Percentiles rank a stretch among this genome's conserved stretches.
Evolutionary conservation across 2,329 filamentous ascomycete genomes (phyloP).

Genomic region (Didymella sp.): DNA sequence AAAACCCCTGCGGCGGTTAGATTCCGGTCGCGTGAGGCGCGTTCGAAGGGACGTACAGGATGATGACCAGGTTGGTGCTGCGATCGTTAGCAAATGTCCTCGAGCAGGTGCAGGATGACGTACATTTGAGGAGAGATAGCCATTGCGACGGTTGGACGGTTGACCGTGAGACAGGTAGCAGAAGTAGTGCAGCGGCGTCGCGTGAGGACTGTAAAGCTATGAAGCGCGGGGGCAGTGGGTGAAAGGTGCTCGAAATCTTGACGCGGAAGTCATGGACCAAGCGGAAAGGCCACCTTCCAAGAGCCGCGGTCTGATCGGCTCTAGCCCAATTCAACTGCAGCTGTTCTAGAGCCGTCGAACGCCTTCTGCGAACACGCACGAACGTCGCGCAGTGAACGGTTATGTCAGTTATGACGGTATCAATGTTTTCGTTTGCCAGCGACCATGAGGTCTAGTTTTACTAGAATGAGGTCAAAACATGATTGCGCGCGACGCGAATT

Average conservation of each 20-base stretch:
- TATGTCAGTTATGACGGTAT: background rate
- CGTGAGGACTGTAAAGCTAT: background rate
- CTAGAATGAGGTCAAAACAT: no score
- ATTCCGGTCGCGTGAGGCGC: background rate
- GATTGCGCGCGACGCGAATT: no score
- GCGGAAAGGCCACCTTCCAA: background rate
- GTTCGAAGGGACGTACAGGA: constrained; percentile 30
- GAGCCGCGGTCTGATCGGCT: constrained; percentile 5
- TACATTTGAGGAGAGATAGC: constrained; percentile 50
- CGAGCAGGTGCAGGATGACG: constrained; percentile 14
- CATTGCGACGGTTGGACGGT: constrained; percentile 33
- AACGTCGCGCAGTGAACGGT: background rate
- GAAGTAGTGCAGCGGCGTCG: background rate
- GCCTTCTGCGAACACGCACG: constrained; percentile 36
- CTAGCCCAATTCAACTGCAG: constrained; percentile 31
- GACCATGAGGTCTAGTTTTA: no score
- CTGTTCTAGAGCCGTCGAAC: constrained; percentile 37
- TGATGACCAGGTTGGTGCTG: constrained; percentile 50
- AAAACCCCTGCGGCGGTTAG: constrained; percentile 64
- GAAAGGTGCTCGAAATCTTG: constrained; percentile 33
- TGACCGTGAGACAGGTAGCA: background rate
- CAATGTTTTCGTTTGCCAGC: background rate
- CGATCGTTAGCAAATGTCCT: constrained; percentile 34
- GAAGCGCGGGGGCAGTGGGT: constrained; percentile 22
- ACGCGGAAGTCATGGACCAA: constrained; percentile 12